Base-by-base conservation (phyloP, 169 alveolate genomes). In the Theileria equi region DNA sequence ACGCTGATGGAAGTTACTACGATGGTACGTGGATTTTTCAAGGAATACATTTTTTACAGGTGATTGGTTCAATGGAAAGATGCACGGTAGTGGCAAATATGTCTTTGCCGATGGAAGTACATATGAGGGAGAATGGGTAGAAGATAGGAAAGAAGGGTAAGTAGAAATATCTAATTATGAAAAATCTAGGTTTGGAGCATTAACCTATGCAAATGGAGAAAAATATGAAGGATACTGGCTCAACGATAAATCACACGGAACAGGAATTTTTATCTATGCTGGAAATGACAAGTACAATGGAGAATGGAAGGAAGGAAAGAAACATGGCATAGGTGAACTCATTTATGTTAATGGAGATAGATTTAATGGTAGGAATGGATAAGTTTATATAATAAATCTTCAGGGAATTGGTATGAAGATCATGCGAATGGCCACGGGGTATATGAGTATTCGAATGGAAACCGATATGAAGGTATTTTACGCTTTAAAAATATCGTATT, bases 121-220 rank as follows among this genome's bases (percentile, higher is more conserved):
- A 53, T 94, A 94, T 73, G 98, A 93, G 35, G 98, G 98, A 10
- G 98, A 95, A 63, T 95, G 98, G 98, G 92, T 84, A 3, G 91
- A 89, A 72, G 98, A 89, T 82, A 91, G 84, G 90, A 95, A 92
- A 71, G 94, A 91, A 78, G 98, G 98, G 53, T 94, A 89, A 60
- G 95, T 61, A 88, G 54, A 82, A 91, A 4, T 25, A 5, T 5
- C 67, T 19, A 26, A 11, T 10, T 5, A 16, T 54, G 35, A 21
- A 16, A 7, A 19, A 16, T 10, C 0, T 45, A 77, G 86, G 28
- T 77, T 90, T 70, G 97, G 97, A 4, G 80, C 82, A 4, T 69
- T 93, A 58, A 88, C 89, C 21, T 93, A 89, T 70, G 90, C 88
- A 48, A 92, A 92, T 62, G 98, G 98, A 0, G 96, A 93, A 64